Conservation (phyloP, 257 asterid species). For the Ocimum tenuiflorum region DNA sequence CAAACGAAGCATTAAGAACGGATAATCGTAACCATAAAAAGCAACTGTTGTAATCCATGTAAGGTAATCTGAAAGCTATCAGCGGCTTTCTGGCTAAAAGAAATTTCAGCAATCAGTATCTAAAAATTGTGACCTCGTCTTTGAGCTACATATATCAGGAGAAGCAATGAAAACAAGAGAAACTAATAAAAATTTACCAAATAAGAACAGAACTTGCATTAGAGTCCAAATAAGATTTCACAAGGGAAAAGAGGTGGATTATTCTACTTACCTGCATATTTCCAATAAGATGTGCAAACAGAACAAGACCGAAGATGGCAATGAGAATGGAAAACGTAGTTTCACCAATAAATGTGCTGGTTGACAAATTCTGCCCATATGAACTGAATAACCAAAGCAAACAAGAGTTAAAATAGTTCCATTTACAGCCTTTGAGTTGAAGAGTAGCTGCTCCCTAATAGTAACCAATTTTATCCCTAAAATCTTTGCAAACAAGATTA, state of each 20-base stretch:
- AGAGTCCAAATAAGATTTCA: not conserved
- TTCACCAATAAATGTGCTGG: constrained; percentile 82
- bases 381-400: constrained; percentile 43
- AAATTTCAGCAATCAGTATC: no score
- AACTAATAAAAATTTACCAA: not conserved
- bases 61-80: no score
- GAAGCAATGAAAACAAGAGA: not conserved
- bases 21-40: no score
- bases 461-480: not conserved
- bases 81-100: no score
- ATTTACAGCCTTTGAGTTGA: not conserved
- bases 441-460: not conserved
- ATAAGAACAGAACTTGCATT: not conserved
- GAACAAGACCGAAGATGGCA: constrained; percentile 79
- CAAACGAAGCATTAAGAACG: no score
- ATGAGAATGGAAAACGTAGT: constrained; percentile 78
- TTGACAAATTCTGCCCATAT: constrained; percentile 80
- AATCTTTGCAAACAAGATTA: not conserved
- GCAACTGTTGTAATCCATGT: no score
- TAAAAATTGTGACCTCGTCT: not conserved
- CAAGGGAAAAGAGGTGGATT: not conserved
- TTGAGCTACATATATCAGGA: not conserved
- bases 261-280: constrained; percentile 75
- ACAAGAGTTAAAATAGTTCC: constrained; percentile 8
- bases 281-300: constrained; percentile 88